phyloP scores from a whole-genome alignment of 352 stramenopile genomes.

The Phytophthora sansomeana region DNA sequence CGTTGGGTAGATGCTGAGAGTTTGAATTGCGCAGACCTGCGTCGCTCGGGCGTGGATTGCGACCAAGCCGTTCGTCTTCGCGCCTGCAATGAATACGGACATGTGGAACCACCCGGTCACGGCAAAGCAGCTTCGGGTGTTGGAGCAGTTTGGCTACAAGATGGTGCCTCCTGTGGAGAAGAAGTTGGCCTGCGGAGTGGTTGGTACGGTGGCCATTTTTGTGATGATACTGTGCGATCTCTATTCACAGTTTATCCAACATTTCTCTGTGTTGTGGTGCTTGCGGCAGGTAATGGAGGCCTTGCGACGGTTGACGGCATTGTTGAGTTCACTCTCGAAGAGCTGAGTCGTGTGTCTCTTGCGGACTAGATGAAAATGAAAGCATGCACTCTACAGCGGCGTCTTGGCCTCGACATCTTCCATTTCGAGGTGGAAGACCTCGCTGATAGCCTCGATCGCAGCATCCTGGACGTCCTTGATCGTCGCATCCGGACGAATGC shows the following conservation, averaged over 20 bases:
- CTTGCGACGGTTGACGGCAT: slow-evolving; percentile 76
- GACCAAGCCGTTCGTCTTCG: slow-evolving; percentile 93
- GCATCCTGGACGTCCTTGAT: slow-evolving; percentile 72
- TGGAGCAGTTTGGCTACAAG: slow-evolving; percentile 71
- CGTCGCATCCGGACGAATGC: slow-evolving; percentile 55
- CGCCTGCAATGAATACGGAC: slow-evolving; percentile 98
- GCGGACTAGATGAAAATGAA: slow-evolving; percentile 23
- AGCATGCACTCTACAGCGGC: slow-evolving; percentile 44
- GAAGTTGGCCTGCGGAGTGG: slow-evolving; percentile 94
- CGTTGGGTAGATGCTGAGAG: slow-evolving; percentile 9
- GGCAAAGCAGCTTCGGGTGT: slow-evolving; percentile 64
- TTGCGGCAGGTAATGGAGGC: slow-evolving; percentile 58
- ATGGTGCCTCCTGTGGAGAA: slow-evolving; percentile 93
- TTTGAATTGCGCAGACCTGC: slow-evolving; percentile 70
- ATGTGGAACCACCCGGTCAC: slow-evolving; percentile 98
- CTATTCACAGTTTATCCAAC: slow-evolving; percentile 28
- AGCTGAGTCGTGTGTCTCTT: slow-evolving; percentile 31
- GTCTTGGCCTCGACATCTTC: slow-evolving; percentile 47
- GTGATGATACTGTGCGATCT: slow-evolving; percentile 17
- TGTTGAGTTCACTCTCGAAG: slow-evolving; percentile 38
- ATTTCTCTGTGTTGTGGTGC: slow-evolving; percentile 17
- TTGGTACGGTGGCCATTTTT: slow-evolving; percentile 59
- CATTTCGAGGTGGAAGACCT: slow-evolving; percentile 81
- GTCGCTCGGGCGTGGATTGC: slow-evolving; percentile 94
- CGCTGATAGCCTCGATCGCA: slow-evolving; percentile 64